Evolutionary conservation across 2,329 filamentous ascomycete species (phyloP), one percentile per base, ranked within the genome.

Genomic region (Kalmusia sp.): DNA sequence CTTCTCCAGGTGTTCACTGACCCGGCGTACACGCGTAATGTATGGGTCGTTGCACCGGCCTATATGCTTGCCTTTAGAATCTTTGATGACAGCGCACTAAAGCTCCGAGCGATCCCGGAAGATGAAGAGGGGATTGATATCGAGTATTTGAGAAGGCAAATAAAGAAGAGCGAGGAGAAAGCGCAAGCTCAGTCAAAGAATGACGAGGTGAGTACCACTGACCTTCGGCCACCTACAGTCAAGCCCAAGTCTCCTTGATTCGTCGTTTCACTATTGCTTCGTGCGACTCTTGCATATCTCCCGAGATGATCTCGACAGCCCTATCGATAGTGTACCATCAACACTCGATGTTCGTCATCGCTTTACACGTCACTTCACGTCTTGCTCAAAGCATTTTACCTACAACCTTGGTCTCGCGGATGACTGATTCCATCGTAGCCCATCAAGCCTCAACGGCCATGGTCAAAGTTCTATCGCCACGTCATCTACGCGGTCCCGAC

Each of bases 401-500:
- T 17, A 28, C 31, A 14, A 27, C 11, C 12, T 25, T 12, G 38
- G 44, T 34, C 25, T 48, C 41, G 39, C 45, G 12, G 21, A 33
- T 7, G 14, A 51, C 61, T 71, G 47, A 68, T 51, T 4, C 14
- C 11, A 25, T 25, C 11, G 28, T 59, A 83, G 81, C 79, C 74
- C 44, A 75, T 83, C 63, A 92, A 91, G 69, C 78, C 79, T 1
- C 71, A 79, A 0, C 80, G 83, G 15, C 79, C 84, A 12, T 82
- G 84, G 75, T 83, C 86, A 33, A 96, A 96, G 67, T 84, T 91
- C 50, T 98, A 96, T 77, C 87, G 87, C 49, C 90, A 97, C 69
- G 72, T 97, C 62, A 88, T 99, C 63, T 98, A 98, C 72, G 85
- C 86, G 27, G 92, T 96, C 12, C 91, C 95, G 0, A 92, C 92